These are phyloP conservation scores for Carex scoparia DNA, from an alignment of 176 grass and related monocot genomes.

Conservation along the genomic window DNA sequence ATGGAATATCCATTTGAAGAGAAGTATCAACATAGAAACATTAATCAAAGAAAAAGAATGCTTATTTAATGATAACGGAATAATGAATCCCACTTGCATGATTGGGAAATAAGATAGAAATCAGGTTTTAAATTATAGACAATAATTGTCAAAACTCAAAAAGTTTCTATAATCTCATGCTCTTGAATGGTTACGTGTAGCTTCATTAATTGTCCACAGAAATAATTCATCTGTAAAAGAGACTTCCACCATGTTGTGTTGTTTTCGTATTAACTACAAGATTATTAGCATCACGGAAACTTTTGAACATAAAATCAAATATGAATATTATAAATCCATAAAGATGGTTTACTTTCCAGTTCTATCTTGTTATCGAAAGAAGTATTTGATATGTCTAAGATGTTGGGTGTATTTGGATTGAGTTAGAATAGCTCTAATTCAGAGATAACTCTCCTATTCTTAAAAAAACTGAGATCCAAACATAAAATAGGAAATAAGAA, in stretches of 20 bases:
- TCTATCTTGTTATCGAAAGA: too few species aligned
- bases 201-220: neutral
- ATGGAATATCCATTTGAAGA: neutral
- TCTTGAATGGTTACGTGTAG: neutral
- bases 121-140: neutral
- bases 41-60: neutral
- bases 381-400: too few species aligned
- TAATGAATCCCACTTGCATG: conserved; percentile 1
- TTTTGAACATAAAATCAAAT: neutral
- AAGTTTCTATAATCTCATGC: neutral
- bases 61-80: neutral
- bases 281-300: neutral
- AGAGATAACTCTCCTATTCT: too few species aligned
- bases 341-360: too few species aligned
- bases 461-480: too few species aligned
- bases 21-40: neutral
- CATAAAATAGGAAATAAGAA: too few species aligned
- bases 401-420: too few species aligned
- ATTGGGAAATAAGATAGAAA: neutral
- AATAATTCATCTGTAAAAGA: neutral
- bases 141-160: neutral
- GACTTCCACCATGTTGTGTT: neutral
- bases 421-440: too few species aligned
- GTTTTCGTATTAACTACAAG: neutral
- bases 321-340: neutral